These are phyloP conservation scores for Lumnitzera racemosa DNA, from an alignment of 345 rosid genomes.

Conservation along the genomic window DNA sequence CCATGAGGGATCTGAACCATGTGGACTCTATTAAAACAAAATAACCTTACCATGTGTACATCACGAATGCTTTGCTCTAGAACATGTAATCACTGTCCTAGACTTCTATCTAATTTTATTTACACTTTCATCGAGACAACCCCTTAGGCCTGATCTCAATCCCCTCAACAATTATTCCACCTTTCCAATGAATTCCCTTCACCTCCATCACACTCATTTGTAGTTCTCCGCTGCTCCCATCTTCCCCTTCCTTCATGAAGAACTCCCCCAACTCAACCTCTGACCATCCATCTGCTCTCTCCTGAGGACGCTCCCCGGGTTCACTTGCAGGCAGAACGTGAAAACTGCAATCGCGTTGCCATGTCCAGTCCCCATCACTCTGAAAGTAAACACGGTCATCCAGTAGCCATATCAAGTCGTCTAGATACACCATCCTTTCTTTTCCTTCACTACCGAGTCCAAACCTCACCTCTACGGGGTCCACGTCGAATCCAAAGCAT, in stretches of 20 bases:
- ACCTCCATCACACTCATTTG: constrained; percentile 17
- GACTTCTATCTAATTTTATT: no score
- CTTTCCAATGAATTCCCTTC: constrained; percentile 9
- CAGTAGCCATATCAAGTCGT: background rate
- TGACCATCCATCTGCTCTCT: constrained; percentile 12
- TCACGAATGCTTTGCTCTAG: no score
- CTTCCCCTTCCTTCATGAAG: constrained; percentile 13
- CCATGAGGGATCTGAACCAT: no score
- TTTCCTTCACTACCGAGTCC: background rate
- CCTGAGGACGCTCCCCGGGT: no score
- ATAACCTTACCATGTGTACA: no score
- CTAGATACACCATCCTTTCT: constrained; percentile 8
- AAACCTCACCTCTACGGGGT: constrained; percentile 12
- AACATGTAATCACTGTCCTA: no score
- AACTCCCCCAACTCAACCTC: constrained; percentile 27
- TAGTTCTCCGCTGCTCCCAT: constrained; percentile 15
- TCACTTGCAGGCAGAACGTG: no score
- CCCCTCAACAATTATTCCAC: constrained; percentile 23
- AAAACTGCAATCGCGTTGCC: no score
- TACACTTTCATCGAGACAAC: no score
- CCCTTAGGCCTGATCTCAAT: constrained; percentile 31
- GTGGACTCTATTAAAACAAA: no score
- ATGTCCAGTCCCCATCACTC: no score
- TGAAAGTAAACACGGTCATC: no score
- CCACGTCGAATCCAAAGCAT: constrained; percentile 8